Conservation (phyloP, 768 basidiomycete genomes). For the Tricholoma sp. region DNA sequence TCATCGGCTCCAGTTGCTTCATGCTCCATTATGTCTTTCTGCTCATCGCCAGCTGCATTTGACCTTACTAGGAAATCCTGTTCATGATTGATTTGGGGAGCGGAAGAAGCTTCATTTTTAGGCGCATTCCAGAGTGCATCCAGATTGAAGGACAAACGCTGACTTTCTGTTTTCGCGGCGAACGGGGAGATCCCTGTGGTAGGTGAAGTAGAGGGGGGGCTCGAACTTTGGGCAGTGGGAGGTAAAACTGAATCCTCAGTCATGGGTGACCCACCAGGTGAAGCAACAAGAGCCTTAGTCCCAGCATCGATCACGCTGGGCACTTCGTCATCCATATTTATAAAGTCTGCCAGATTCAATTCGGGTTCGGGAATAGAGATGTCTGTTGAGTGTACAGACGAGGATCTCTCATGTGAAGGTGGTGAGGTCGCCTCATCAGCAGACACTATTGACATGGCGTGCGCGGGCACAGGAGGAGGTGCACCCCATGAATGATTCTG, state of each 20-base stretch:
- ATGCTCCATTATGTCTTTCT: conserved; percentile 42
- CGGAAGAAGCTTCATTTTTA: conserved; percentile 21
- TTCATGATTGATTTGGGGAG: conserved; percentile 10
- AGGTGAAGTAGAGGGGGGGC: conserved; percentile 18
- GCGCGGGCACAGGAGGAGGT: conserved; percentile 51
- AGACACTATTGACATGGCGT: conserved; percentile 33
- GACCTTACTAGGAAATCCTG: conserved; percentile 18
- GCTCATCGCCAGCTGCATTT: conserved; percentile 22
- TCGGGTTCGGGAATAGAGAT: conserved; percentile 46
- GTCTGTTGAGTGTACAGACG: conserved; percentile 26
- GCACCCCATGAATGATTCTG: conserved; percentile 55
- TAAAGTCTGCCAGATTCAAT: conserved; percentile 68
- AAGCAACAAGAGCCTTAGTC: conserved; percentile 15
- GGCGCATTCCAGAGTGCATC: conserved; percentile 66
- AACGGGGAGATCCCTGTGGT: conserved; percentile 45
- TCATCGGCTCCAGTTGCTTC: conserved; percentile 53
- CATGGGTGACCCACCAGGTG: conserved; percentile 4
- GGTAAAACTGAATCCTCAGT: conserved; percentile 15
- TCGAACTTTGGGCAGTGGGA: conserved; percentile 5
- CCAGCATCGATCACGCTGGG: conserved; percentile 27
- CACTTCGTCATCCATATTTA: conserved; percentile 70
- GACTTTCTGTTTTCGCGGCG: conserved; percentile 39
- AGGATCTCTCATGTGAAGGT: conserved; percentile 19
- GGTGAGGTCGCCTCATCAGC: conserved; percentile 19
- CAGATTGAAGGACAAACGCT: conserved; percentile 63